A percentile compares a stretch with the other conserved stretches of the same genome.
These are phyloP conservation scores for Pleurotus platypus DNA, from an alignment of 768 basidiomycete species.

Conservation along the genomic window DNA sequence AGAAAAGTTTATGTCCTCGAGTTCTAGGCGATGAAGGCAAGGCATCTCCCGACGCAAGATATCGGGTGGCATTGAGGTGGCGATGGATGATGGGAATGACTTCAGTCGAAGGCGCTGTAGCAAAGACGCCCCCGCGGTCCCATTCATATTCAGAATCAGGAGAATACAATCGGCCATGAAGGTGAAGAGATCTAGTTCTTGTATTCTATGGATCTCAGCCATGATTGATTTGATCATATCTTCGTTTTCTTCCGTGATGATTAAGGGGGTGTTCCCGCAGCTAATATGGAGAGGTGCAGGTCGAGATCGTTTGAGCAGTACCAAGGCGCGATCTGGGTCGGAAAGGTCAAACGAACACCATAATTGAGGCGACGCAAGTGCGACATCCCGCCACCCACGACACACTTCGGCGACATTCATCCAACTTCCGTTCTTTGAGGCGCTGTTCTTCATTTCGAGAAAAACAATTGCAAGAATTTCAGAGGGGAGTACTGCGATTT, in stretches of 20 bases:
- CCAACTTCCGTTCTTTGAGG: neutral
- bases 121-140: neutral
- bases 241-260: neutral
- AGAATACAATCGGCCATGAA: neutral
- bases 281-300: neutral
- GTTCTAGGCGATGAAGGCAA: neutral
- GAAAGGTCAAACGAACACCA: neutral
- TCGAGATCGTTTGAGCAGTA: neutral
- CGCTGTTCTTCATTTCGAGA: neutral
- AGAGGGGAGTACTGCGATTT: neutral
- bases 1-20: neutral
- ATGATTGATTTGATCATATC: neutral
- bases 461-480: neutral
- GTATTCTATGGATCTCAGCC: neutral
- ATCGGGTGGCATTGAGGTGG: neutral
- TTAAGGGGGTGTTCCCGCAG: neutral
- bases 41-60: neutral
- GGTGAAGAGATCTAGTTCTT: neutral
- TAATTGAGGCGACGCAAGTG: neutral
- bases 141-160: neutral
- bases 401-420: neutral
- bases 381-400: neutral
- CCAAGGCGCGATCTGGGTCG: neutral
- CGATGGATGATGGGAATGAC: neutral
- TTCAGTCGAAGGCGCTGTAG: neutral